Evolutionary conservation across 306 rosid species (phyloP).

Genomic region (Cucurbita ficifolia): DNA sequence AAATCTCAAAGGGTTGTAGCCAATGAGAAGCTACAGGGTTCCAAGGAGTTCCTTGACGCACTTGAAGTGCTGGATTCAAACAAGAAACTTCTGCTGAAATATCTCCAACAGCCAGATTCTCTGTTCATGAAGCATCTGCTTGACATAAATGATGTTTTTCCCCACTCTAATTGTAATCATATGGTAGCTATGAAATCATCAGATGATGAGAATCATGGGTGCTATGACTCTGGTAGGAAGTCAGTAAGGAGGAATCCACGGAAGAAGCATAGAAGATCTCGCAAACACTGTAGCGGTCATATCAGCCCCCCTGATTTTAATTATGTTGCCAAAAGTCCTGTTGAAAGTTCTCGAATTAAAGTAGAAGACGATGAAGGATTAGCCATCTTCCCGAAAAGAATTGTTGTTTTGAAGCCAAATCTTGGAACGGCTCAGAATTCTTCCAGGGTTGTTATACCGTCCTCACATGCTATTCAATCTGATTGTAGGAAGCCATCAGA

Average conservation of each 20-base stretch:
- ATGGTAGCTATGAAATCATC: conserved; percentile 22
- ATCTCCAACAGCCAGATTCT: conserved; percentile 76
- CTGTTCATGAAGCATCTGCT: conserved; percentile 70
- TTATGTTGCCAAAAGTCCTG: conserved; percentile 23
- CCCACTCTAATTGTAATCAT: conserved; percentile 31
- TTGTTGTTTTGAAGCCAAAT: conserved; percentile 87
- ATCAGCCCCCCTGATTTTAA: conserved; percentile 30
- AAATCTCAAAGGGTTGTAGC: conserved; percentile 42
- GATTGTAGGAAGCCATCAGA: conserved; percentile 35
- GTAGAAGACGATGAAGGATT: conserved; percentile 25
- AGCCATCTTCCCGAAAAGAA: conserved; percentile 47
- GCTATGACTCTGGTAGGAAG: conserved; percentile 24
- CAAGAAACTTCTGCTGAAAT: conserved; percentile 66
- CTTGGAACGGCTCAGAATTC: conserved; percentile 46
- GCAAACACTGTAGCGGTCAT: conserved; percentile 27
- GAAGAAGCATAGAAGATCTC: conserved; percentile 27
- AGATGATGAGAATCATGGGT: conserved; percentile 27
- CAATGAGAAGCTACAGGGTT: conserved; percentile 54
- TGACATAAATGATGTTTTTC: conserved; percentile 45
- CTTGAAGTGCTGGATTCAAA: conserved; percentile 79
- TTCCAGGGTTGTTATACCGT: conserved; percentile 23
- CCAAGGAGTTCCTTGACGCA: conserved; percentile 60
- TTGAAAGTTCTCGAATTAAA: conserved; percentile 28
- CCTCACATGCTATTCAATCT: conserved; percentile 35
- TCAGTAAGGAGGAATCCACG: conserved; percentile 26